Evolutionary conservation across 108 stramenopile genomes (phyloP).

Genomic region (Skeletonema costatum): DNA sequence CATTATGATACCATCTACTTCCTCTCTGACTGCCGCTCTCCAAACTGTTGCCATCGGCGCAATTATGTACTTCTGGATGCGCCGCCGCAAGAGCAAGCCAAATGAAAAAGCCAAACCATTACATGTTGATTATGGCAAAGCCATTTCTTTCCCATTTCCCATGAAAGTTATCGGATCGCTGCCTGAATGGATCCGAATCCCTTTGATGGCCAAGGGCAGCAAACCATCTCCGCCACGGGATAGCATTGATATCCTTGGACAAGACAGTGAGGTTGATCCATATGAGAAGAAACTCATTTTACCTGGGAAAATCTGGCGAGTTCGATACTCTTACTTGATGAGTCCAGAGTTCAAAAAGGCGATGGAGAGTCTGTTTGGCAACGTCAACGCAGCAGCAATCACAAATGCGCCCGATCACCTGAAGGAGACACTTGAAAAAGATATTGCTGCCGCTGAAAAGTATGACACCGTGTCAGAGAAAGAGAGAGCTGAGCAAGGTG

Average conservation of each 20-base stretch:
- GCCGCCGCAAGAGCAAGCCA: not conserved
- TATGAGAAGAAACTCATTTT: constrained; percentile 25
- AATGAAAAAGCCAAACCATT: not conserved
- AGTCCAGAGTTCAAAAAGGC: constrained; percentile 19
- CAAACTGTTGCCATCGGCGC: not conserved
- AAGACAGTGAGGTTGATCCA: constrained; percentile 4
- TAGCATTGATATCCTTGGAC: constrained; percentile 26
- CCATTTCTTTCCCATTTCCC: constrained; percentile 5
- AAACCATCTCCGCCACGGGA: constrained; percentile 24
- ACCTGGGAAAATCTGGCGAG: constrained; percentile 33
- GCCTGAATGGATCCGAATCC: constrained; percentile 22
- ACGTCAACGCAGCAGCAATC: not conserved
- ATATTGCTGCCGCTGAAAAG: constrained; percentile 6
- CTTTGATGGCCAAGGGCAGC: constrained; percentile 1
- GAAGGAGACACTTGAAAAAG: constrained; percentile 5
- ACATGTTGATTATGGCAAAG: constrained; percentile 13
- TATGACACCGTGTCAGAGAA: constrained; percentile 21
- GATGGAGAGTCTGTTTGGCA: constrained; percentile 4
- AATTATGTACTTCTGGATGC: not conserved
- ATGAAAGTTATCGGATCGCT: constrained; percentile 20
- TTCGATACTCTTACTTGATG: constrained; percentile 9
- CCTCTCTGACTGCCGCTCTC: not conserved
- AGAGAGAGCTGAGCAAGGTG: constrained; percentile 22
- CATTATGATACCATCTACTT: not conserved
- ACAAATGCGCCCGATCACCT: constrained; percentile 22